Base-by-base conservation (phyloP, 169 alveolate genomes). In the Toxoplasma gondii region DNA sequence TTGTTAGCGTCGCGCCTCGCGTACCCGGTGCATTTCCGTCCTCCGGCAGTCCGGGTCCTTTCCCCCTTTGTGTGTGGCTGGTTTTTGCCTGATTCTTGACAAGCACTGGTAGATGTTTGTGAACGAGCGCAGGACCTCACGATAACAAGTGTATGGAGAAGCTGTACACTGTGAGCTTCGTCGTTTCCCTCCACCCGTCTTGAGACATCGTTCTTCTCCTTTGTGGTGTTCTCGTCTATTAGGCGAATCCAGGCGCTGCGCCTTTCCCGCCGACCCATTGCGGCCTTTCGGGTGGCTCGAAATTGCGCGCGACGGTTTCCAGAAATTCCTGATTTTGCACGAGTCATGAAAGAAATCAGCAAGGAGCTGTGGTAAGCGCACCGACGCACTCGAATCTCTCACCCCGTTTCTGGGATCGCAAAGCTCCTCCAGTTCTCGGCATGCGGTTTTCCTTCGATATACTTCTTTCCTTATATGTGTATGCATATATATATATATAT, bases 201-300 rank as follows among this genome's bases (percentile, higher is more conserved):
- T 12, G n/a, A n/a, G 12, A 12, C 58, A 74, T 19, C 27, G 38
- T n/a, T 74, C 44, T 36, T 1, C 39, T 1, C 39, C 84, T 1
- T n/a, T 22, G 43, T 16, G 17, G 1, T 36, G 17, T 31, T n/a
- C n/a, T 74, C 19, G 4, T 64, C n/a, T 74, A 9, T 31, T n/a
- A 74, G 84, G 43, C 84, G 84, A 9, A 74, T 74, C 84, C 84
- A 74, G 84, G 84, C 84, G 84, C 44, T 74, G 84, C 84, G 84
- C 17, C 44, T 12, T 10, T 19, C 44, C 49, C 39, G 5, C 27
- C 84, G 84, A 1, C 84, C 84, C 27, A 36, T 36, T 31, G 84
- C n/a, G n/a, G 84, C 84, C 44, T 74, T 34, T 36, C 49, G 45
- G n/a, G 39, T n/a, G 43, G 84, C 84, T 36, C 44, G 39, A 19